Evolutionary conservation across 148 eudicot species (phyloP), one percentile per base, ranked within the genome.

Genomic region (Camellia granthamiana): DNA sequence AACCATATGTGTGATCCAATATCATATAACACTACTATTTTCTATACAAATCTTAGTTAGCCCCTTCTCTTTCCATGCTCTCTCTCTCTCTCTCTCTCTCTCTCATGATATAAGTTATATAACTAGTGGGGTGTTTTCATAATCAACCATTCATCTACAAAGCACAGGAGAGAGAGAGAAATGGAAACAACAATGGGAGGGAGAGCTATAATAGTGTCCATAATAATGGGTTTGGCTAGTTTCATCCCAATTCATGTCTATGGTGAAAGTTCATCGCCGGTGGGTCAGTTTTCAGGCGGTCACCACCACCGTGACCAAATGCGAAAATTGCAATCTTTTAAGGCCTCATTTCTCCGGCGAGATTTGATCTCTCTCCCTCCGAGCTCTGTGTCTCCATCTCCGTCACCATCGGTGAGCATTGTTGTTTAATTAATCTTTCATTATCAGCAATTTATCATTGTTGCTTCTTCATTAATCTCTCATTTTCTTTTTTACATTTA

Each of bases 1-100:
- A 77, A 77, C 79, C 18, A 23, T 79, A 30, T 69, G 86, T 75
- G 62, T 84, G 80, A 82, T 49, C 60, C 77, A 76, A 54, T 79
- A 47, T 69, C 4, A 42, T 23, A 72, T 71, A 19, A 42, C 64
- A 14, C 44, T 14, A 74, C 18, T 7, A 61, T 68, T 68, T 75
- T 74, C 49, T 75, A 76, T 74, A 14, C n/a, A 56, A 54, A 16
- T 80, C 44, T 81, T 49, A 77, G 59, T 54, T 52, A 43, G 67
- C 21, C 61, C 80, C 46, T 38, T 41, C 58, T 78, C 81, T 81
- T 78, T 77, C 49, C 81, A 73, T 83, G 79, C 30, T 49, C 47
- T 30, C 13, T 11, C 30, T 12, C 19, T 54, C 55, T 64, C 58
- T 16, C 68, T 66, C 72, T 23, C 66, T 6, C 43, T 15, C 51